A percentile compares a stretch with the other conserved stretches of the same genome.
phyloP scores from a whole-genome alignment of 2,329 filamentous ascomycete species.

The Coniella lustricola region DNA sequence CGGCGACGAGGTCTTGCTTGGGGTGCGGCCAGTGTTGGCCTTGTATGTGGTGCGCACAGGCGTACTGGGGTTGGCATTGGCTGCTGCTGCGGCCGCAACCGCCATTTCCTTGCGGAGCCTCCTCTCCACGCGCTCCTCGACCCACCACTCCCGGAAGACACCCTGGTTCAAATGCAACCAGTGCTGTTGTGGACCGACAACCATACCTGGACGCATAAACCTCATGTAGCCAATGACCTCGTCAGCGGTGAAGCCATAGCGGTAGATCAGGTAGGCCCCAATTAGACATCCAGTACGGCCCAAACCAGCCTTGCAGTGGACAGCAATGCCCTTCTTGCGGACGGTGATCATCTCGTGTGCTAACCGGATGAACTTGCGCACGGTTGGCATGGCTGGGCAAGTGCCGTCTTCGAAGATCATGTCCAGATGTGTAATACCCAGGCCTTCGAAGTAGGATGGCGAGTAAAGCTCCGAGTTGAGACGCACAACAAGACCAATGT shows the following conservation, averaged over 20 bases:
- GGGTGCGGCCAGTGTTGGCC: slow-evolving; percentile 48
- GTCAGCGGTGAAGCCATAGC: slow-evolving; percentile 94
- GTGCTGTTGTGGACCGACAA: slow-evolving; percentile 96
- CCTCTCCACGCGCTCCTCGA: slow-evolving; percentile 75
- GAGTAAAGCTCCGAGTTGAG: slow-evolving; percentile 95
- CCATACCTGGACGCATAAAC: slow-evolving; percentile 98
- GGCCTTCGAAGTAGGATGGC: slow-evolving; percentile 90
- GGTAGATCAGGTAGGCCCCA: slow-evolving; percentile 94
- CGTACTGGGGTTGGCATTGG: slow-evolving; percentile 43
- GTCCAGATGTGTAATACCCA: slow-evolving; percentile 92
- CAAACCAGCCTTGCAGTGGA: slow-evolving; percentile 96
- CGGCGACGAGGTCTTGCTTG: slow-evolving; percentile 71
- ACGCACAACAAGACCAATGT: slow-evolving; percentile 88
- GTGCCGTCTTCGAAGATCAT: slow-evolving; percentile 99
- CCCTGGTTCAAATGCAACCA: slow-evolving; percentile 98
- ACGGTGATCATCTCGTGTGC: slow-evolving; percentile 91
- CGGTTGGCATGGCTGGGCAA: slow-evolving; percentile 81
- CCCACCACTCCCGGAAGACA: slow-evolving; percentile 97
- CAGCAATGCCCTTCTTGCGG: slow-evolving; percentile 87
- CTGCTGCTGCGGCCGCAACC: slow-evolving; percentile 32
- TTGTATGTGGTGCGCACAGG: slow-evolving; percentile 57
- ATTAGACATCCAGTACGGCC: slow-evolving; percentile 94
- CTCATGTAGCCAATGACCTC: slow-evolving; percentile 98
- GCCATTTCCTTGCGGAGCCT: slow-evolving; percentile 55
- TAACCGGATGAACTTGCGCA: slow-evolving; percentile 88